phyloP scores from a whole-genome alignment of 1,284 basidiomycete species.

The Ustilago trichophora region DNA sequence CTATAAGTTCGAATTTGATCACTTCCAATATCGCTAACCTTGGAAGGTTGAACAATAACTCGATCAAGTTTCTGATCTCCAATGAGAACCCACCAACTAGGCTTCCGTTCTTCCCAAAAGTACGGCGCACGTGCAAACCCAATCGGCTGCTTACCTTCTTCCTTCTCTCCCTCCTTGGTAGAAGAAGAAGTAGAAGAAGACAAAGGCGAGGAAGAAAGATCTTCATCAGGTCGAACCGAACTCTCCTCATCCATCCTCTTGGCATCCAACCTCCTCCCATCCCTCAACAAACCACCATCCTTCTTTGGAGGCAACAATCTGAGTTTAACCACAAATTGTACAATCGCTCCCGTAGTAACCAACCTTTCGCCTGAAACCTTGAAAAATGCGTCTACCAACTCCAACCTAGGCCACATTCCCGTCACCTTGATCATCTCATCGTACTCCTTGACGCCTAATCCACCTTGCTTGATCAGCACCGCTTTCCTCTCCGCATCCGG shows the following conservation, averaged over 20 bases:
- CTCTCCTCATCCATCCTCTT: conserved; percentile 67
- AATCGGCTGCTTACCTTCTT: conserved; percentile 68
- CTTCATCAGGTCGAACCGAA: conserved; percentile 58
- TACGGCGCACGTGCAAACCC: conserved; percentile 87
- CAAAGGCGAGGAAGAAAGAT: too few relatives aligned
- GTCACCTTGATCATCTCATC: conserved; percentile 77
- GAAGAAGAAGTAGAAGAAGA: too few relatives aligned
- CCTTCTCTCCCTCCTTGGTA: conserved; percentile 23
- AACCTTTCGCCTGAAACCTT: conserved; percentile 85
- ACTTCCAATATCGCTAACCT: conserved; percentile 73
- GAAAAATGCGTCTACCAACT: conserved; percentile 85
- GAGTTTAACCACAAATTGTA: conserved; percentile 85
- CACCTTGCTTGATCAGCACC: conserved; percentile 43
- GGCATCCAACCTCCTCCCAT: conserved; percentile 52
- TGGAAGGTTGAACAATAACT: conserved; percentile 88
- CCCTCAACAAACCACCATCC: conserved; percentile 52
- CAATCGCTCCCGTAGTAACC: conserved; percentile 87
- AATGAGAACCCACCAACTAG: conserved; percentile 72
- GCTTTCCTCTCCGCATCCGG: conserved; percentile 69
- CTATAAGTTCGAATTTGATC: conserved; percentile 83
- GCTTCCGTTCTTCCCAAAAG: conserved; percentile 71
- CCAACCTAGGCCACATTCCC: conserved; percentile 79
- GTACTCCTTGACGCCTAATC: conserved; percentile 64
- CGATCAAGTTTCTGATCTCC: conserved; percentile 89
- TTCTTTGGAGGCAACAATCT: conserved; percentile 73